Evolutionary conservation across 768 basidiomycete species (phyloP).

Genomic region (Podaxis sp.): DNA sequence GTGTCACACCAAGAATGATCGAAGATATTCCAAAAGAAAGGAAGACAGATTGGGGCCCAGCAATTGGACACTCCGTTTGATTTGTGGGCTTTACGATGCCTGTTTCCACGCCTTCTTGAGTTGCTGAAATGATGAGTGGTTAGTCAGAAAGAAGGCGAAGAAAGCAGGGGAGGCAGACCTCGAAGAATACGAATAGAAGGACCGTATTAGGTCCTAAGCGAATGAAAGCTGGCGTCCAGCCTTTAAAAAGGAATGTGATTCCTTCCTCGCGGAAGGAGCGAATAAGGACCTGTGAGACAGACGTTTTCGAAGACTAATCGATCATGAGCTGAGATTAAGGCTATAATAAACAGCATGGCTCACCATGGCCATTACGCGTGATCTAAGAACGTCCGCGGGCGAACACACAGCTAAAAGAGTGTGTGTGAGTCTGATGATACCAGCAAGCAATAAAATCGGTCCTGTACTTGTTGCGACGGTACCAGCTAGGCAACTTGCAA

Average conservation of each 20-base stretch:
- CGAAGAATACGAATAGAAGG: constrained; percentile 82
- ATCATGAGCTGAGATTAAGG: constrained; percentile 10
- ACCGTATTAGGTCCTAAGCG: constrained; percentile 84
- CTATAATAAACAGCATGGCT: constrained; percentile 22
- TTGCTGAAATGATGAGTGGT: constrained; percentile 47
- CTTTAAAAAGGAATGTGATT: constrained; percentile 77
- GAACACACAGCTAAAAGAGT: constrained; percentile 64
- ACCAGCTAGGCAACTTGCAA: constrained; percentile 69
- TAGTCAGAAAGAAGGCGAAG: not conserved
- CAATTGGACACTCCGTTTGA: constrained; percentile 12
- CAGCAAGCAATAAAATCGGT: not conserved
- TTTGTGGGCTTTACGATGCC: constrained; percentile 5
- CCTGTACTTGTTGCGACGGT: constrained; percentile 75
- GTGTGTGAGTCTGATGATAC: constrained; percentile 13
- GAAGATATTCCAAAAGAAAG: constrained; percentile 4
- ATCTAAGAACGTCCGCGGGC: constrained; percentile 74
- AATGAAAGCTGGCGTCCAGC: constrained; percentile 88
- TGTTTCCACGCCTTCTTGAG: constrained; percentile 61
- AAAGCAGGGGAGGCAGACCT: constrained; percentile 41
- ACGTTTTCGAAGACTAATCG: constrained; percentile 49
- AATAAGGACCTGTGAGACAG: constrained; percentile 50
- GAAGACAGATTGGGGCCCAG: not conserved
- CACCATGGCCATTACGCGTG: constrained; percentile 78
- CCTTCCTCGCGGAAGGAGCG: constrained; percentile 73
- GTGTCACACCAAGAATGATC: not conserved